A percentile compares a stretch with the other conserved stretches of the same genome.
These are phyloP conservation scores for Gentiana dahurica DNA, from an alignment of 257 asterid species.

Conservation along the genomic window DNA sequence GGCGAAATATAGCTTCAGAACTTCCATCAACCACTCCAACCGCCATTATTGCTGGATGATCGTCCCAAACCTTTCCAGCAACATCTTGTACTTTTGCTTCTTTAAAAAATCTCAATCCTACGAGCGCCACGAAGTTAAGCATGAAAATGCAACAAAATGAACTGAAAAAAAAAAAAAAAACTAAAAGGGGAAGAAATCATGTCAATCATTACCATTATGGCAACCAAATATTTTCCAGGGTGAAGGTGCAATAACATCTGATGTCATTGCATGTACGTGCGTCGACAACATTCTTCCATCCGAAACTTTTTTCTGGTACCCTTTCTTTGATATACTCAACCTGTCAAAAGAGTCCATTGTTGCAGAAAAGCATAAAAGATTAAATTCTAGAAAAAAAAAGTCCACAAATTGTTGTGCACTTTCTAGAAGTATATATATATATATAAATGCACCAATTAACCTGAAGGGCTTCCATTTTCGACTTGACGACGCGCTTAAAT, in stretches of 20 bases:
- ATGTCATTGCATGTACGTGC: conserved; percentile 54
- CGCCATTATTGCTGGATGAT: conserved; percentile 90
- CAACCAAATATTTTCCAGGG: conserved; percentile 88
- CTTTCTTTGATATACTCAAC: conserved; percentile 51
- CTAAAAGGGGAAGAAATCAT: neutral
- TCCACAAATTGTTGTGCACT: neutral
- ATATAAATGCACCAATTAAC: conserved; percentile 16
- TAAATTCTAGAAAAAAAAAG: neutral
- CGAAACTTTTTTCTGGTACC: conserved; percentile 21
- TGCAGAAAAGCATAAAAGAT: neutral
- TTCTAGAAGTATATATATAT: neutral
- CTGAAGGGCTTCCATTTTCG: conserved; percentile 80
- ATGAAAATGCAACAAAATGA: neutral
- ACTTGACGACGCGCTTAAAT: conserved; percentile 28
- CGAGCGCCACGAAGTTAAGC: neutral
- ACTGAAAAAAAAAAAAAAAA: neutral
- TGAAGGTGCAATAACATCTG: conserved; percentile 74
- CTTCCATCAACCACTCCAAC: conserved; percentile 91
- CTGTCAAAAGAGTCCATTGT: conserved; percentile 20
- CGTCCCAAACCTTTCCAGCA: conserved; percentile 46
- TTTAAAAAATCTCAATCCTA: conserved; percentile 85
- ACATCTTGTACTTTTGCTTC: conserved; percentile 71
- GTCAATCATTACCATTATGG: conserved; percentile 79
- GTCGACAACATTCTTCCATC: conserved; percentile 33
- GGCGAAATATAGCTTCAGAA: conserved; percentile 88